Percentiles rank a stretch among this genome's conserved stretches.
Evolutionary conservation across 1,284 basidiomycete genomes (phyloP).

Genomic region (Paramarasmius palmivorus): DNA sequence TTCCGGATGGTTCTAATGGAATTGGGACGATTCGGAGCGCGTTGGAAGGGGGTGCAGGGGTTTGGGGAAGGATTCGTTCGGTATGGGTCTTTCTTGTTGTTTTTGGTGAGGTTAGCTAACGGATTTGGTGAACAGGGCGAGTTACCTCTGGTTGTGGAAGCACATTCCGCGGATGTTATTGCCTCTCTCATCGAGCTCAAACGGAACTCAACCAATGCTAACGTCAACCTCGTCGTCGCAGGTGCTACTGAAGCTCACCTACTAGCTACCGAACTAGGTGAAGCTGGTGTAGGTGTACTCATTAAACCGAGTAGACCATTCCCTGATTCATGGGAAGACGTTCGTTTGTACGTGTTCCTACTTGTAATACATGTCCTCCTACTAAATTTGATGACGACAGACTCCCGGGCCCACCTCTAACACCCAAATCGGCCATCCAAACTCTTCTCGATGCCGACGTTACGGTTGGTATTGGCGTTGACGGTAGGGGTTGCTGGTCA

Average conservation of each 20-base stretch:
- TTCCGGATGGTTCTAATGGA: no score
- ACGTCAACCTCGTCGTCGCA: conserved; percentile 35
- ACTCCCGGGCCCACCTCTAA: conserved; percentile 50
- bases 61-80: no score
- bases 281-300: conserved; percentile 55
- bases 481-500: conserved; percentile 31
- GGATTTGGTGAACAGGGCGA: no score
- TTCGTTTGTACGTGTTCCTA: conserved; percentile 38
- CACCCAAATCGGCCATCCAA: conserved; percentile 43
- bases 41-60: no score
- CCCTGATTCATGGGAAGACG: conserved; percentile 49
- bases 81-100: no score
- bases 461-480: conserved; percentile 53
- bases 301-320: conserved; percentile 48
- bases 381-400: neutral
- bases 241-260: conserved; percentile 58
- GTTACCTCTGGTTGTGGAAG: neutral
- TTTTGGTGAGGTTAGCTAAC: no score
- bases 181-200: conserved; percentile 63
- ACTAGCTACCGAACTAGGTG: conserved; percentile 56
- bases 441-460: conserved; percentile 50
- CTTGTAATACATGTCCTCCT: conserved; percentile 32
- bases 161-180: conserved; percentile 46
- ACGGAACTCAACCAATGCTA: conserved; percentile 34
- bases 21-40: no score